phyloP scores from a whole-genome alignment of 2,329 filamentous ascomycete genomes.

The Capronia coronata region DNA sequence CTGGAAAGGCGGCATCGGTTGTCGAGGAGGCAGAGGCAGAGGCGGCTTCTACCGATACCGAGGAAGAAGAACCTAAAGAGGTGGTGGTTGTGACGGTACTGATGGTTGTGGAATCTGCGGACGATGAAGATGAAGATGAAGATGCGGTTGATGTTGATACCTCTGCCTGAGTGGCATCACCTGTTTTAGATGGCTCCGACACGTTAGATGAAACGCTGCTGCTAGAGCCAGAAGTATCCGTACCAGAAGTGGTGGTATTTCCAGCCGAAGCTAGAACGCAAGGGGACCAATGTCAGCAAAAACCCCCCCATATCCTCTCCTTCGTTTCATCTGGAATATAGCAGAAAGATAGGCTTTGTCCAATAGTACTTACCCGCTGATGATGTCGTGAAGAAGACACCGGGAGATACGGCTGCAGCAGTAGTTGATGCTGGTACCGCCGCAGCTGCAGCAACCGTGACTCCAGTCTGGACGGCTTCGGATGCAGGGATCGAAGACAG shows the following conservation, averaged over 20 bases:
- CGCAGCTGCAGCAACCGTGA: conserved; percentile 17
- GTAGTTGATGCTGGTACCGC: conserved; percentile 7
- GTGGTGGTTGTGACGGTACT: not conserved
- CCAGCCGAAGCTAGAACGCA: not conserved
- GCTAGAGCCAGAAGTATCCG: conserved; percentile 16
- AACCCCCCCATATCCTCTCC: too few species aligned
- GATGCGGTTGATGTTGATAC: conserved; percentile 10
- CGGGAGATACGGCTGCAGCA: conserved; percentile 2
- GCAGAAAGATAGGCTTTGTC: too few species aligned
- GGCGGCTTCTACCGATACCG: not conserved
- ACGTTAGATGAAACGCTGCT: conserved; percentile 20
- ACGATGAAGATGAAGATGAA: conserved; percentile 6
- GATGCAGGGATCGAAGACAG: conserved; percentile 24
- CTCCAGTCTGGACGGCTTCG: conserved; percentile 22
- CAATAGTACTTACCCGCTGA: conserved; percentile 11
- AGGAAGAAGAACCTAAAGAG: not conserved
- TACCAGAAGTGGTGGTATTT: conserved; percentile 16
- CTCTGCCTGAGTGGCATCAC: conserved; percentile 11
- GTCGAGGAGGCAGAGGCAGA: conserved; percentile 4
- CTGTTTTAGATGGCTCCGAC: conserved; percentile 19
- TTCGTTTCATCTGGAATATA: too few species aligned
- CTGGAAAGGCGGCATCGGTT: conserved; percentile 3
- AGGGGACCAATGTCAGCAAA: too few species aligned
- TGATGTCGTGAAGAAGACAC: conserved; percentile 6
- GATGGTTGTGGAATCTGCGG: conserved; percentile 1